Conservation (phyloP, 1,284 basidiomycete species). For the Paramarasmius palmivorus region DNA sequence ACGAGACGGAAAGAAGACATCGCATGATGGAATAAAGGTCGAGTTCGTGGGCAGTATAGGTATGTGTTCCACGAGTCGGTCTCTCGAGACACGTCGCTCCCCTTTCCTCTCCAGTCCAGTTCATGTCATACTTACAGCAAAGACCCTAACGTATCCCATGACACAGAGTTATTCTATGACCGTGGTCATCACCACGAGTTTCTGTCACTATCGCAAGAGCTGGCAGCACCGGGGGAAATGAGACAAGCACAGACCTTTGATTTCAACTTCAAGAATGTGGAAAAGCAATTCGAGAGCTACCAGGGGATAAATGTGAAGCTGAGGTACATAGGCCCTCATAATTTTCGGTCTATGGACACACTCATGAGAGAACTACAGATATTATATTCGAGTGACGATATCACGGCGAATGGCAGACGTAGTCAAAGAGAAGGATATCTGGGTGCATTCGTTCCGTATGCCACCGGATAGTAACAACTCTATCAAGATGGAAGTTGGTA, state of each 20-base stretch:
- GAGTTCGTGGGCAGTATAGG: slow-evolving; percentile 98
- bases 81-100: slow-evolving; percentile 7
- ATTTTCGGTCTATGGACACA: neutral
- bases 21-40: slow-evolving; percentile 97
- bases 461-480: slow-evolving; percentile 97
- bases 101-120: slow-evolving; percentile 5
- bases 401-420: slow-evolving; percentile 92
- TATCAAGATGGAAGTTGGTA: slow-evolving; percentile 99
- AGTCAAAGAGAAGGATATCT: slow-evolving; percentile 89
- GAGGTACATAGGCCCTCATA: slow-evolving; percentile 51
- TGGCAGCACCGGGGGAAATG: slow-evolving; percentile 94
- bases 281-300: slow-evolving; percentile 98
- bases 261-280: slow-evolving; percentile 98
- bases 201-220: slow-evolving; percentile 91
- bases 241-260: slow-evolving; percentile 93
- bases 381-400: slow-evolving; percentile 92
- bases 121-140: neutral
- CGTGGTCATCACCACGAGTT: slow-evolving; percentile 98
- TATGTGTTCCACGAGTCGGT: slow-evolving; percentile 34
- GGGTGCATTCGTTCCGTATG: slow-evolving; percentile 99
- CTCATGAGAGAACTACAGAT: slow-evolving; percentile 48
- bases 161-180: slow-evolving; percentile 91
- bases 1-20: slow-evolving; percentile 92
- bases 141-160: neutral
- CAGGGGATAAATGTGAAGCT: slow-evolving; percentile 98